Base-by-base conservation (phyloP, 2,329 filamentous ascomycete genomes). In the Aspergillus hiratsukae region DNA sequence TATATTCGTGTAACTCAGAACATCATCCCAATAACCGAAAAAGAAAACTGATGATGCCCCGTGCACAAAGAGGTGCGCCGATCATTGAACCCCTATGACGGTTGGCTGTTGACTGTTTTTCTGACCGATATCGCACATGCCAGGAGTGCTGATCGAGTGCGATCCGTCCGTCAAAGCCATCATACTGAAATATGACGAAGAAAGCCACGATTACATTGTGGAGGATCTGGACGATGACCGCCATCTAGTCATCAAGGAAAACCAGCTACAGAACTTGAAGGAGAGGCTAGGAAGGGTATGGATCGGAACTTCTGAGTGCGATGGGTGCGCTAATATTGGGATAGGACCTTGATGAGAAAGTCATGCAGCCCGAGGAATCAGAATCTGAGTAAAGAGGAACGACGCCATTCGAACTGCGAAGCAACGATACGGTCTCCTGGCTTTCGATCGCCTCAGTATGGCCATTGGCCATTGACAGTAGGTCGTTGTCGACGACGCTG, bases 141-240 rank as follows among this genome's bases (percentile, higher is more conserved):
- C 60, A 78, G 76, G 76, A 53, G 72, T 78, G 43, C 68, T 78
- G 11, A 72, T 79, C 56, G 75, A 78, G 66, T 78, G 76, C 66
- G 76, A 79, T 59, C 76, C 76, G 3, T 78, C 76, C 43, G 76
- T 79, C 62, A 78, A 78, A 64, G 75, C 76, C 45, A 77, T 79
- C 62, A 78, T 79, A 54, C 67, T 78, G 28, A 79, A 78, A 51
- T 78, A 78, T 61, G 76, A 79, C 58, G 73, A 77, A 59, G 74
- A 77, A 53, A 64, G 69, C 49, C 75, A 78, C 56, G 76, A 78
- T 61, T 79, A 77, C 57, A 77, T 79, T 37, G 75, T 79, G 50
- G 76, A 79, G 56, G 76, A 79, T 50, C 61, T 79, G 6, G 76
- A 78, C 53, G 76, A 78, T 60, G 74, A 78, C 53, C 69, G 74